These are phyloP conservation scores for Aspergillus bombycis DNA, from an alignment of 2,329 filamentous ascomycete species.

Conservation along the genomic window DNA sequence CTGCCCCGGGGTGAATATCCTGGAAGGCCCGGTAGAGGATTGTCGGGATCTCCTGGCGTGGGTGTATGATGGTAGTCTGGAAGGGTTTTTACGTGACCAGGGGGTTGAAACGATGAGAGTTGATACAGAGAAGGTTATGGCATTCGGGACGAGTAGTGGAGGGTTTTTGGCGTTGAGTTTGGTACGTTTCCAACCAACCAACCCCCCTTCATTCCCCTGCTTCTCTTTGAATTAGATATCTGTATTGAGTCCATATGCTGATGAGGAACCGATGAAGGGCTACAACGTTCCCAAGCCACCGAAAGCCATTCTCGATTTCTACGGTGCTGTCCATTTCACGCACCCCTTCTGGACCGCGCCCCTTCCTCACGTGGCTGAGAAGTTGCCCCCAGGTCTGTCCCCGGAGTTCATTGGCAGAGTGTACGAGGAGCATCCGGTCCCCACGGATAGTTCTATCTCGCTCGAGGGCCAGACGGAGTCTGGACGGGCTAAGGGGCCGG, in stretches of 20 bases:
- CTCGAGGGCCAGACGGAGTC: constrained; percentile 44
- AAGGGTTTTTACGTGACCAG: constrained; percentile 32
- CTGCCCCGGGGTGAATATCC: constrained; percentile 52
- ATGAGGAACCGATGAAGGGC: constrained; percentile 29
- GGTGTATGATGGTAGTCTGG: constrained; percentile 37
- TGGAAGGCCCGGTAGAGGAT: constrained; percentile 53
- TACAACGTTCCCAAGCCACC: constrained; percentile 41
- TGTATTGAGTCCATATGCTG: neutral
- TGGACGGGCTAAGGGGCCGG: constrained; percentile 26
- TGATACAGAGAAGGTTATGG: constrained; percentile 43
- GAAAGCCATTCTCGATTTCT: constrained; percentile 47
- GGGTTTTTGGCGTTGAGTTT: constrained; percentile 51
- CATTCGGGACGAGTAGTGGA: constrained; percentile 54
- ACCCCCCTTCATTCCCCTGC: neutral
- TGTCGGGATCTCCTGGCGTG: constrained; percentile 49
- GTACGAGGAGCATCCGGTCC: constrained; percentile 41
- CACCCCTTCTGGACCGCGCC: constrained; percentile 42
- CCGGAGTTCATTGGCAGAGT: constrained; percentile 39
- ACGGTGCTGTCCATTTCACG: constrained; percentile 46
- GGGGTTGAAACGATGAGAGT: constrained; percentile 16
- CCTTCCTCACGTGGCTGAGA: constrained; percentile 34
- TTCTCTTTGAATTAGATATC: neutral
- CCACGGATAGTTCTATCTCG: constrained; percentile 44
- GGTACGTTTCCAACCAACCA: constrained; percentile 38
- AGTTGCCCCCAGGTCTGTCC: constrained; percentile 28